Evolutionary conservation across 768 basidiomycete genomes (phyloP), one percentile per base, ranked within the genome.

Genomic region (Lentinula detonsa): DNA sequence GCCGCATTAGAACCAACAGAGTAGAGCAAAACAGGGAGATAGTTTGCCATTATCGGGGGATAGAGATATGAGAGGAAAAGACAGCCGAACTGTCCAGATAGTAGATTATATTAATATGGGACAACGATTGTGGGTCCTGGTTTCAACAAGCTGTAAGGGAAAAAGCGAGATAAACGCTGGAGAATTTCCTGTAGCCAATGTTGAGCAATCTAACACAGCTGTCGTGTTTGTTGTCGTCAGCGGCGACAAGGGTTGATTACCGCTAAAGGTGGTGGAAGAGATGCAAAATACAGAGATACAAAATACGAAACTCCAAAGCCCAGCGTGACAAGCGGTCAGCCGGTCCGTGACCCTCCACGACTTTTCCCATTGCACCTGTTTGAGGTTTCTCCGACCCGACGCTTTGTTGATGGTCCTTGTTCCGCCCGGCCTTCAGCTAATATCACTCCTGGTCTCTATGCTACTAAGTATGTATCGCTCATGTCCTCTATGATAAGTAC

Each of bases 1-100:
- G 82, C 71, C 39, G 78, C 71, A 66, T 80, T 85, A 59, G 83
- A 78, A 43, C 78, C 76, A 54, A 86, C 82, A 15, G 88, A 86
- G 57, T 85, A 80, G 58, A 89, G 80, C 15, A 88, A 80, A 68
- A 87, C 82, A 53, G 90, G 88, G 28, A 88, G 81, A 66, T 87
- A 88, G 73, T 81, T 82, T 56, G 87, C 78, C 86, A 87, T 87
- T 63, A 65, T 49, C 42, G 51, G n/a, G 16, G 35, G 57, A 55
- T 46, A 40, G 37, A 50, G 52, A 42, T 43, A 61, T 42, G 60
- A 40, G 40, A 53, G n/a, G 28, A 48, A 35, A 59, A 31, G 40
- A 16, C 40, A 40, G 40, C 39, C 11, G 15, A 13, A 13, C 3
- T 21, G 39, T 40, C 21, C 28, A 56, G 40, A 56, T 56, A 40